Conservation (phyloP, 2,329 filamentous ascomycete genomes). For the Aspergillus tubingensis region DNA sequence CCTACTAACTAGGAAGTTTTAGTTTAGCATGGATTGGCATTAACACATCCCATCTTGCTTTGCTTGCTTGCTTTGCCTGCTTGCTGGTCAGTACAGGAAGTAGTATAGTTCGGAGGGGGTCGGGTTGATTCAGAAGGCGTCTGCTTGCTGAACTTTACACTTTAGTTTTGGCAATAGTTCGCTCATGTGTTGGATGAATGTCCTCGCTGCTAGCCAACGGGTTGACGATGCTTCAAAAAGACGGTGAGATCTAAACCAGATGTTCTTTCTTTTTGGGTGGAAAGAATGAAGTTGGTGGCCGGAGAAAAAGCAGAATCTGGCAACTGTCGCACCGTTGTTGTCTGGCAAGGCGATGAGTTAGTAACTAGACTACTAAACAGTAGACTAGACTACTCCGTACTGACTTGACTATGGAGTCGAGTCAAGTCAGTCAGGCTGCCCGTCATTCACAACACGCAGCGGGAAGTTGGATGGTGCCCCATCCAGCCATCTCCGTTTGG, state of each 20-base stretch:
- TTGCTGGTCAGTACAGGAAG: neutral
- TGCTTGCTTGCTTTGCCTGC: neutral
- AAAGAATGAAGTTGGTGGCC: no score
- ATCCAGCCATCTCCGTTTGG: conserved; percentile 7
- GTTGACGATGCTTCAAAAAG: neutral
- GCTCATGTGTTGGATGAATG: neutral
- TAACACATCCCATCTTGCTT: no score
- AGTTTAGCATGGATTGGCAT: no score
- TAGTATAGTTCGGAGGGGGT: neutral
- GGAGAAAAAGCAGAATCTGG: neutral
- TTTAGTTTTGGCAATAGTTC: neutral
- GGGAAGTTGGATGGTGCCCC: conserved; percentile 1
- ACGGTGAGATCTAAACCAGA: neutral
- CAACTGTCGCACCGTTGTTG: neutral
- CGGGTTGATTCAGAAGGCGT: conserved; percentile 3
- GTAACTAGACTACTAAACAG: neutral
- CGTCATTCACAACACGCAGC: neutral
- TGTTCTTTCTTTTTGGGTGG: no score
- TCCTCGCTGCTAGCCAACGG: neutral
- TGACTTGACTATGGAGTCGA: no score
- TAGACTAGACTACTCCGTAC: no score
- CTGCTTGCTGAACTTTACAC: conserved; percentile 1
- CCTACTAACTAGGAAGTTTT: neutral
- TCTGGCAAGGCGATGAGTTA: neutral
- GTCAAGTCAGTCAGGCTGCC: neutral